Conservation (phyloP, 768 basidiomycete species). For the Stropharia rugosoannulata region DNA sequence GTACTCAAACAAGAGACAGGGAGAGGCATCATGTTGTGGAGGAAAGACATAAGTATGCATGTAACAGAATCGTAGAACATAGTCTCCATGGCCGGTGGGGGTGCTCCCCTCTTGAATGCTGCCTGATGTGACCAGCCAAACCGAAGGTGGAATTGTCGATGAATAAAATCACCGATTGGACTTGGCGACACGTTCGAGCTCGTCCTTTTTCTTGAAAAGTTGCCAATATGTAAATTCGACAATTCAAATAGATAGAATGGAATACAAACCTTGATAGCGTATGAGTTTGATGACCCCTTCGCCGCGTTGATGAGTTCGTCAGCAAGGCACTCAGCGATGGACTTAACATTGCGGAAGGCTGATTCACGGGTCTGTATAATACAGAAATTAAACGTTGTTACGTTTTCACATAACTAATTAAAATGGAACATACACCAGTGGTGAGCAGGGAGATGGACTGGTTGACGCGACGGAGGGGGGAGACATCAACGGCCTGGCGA, state of each 20-base stretch:
- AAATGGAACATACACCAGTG: conserved; percentile 74
- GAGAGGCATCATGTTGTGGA: conserved; percentile 16
- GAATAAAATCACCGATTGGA: conserved; percentile 87
- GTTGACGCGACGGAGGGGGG: conserved; percentile 96
- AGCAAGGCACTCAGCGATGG: conserved; percentile 97
- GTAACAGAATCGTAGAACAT: conserved; percentile 15
- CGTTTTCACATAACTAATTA: neutral
- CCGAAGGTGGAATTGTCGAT: conserved; percentile 17
- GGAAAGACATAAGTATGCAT: conserved; percentile 17
- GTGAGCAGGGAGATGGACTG: conserved; percentile 95
- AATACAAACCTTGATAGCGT: conserved; percentile 89
- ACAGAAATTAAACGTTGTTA: neutral
- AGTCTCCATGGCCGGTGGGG: conserved; percentile 13
- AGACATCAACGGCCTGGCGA: conserved; percentile 99
- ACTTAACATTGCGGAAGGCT: conserved; percentile 99
- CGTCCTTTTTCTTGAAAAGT: conserved; percentile 86
- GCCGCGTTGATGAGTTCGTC: conserved; percentile 99
- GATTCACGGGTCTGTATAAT: conserved; percentile 89
- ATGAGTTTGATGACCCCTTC: conserved; percentile 99
- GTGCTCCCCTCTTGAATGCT: conserved; percentile 20
- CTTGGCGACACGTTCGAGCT: conserved; percentile 99
- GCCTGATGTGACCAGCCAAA: conserved; percentile 23
- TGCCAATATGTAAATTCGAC: conserved; percentile 7
- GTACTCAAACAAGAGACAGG: conserved; percentile 19
- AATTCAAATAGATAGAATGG: neutral